Conservation (phyloP, 768 basidiomycete species). For the Suillus variegatus region DNA sequence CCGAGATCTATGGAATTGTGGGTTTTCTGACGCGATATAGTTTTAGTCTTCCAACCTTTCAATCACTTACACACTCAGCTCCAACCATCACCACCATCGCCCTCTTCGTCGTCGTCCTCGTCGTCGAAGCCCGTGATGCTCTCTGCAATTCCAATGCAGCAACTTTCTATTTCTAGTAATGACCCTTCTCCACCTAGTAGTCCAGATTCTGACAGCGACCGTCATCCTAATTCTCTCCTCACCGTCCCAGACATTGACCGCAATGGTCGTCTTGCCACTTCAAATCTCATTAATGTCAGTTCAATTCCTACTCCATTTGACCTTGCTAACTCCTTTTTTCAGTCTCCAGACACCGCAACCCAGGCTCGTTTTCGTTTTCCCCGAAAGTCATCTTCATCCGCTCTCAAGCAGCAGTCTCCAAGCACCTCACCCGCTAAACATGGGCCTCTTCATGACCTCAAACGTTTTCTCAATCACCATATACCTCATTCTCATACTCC, state of each 20-base stretch:
- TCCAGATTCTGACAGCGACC: neutral
- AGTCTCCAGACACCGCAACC: slow-evolving; percentile 8
- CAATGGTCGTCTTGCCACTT: slow-evolving; percentile 10
- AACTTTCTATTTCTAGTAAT: slow-evolving; percentile 17
- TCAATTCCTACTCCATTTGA: neutral
- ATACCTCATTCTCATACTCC: slow-evolving; percentile 56
- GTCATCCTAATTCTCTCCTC: neutral
- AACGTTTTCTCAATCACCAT: slow-evolving; percentile 93
- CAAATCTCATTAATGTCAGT: neutral
- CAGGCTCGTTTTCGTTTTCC: slow-evolving; percentile 31
- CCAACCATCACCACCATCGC: neutral
- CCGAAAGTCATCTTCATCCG: slow-evolving; percentile 26
- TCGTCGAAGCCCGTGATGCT: slow-evolving; percentile 29
- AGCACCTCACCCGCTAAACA: slow-evolving; percentile 35
- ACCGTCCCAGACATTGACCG: slow-evolving; percentile 10
- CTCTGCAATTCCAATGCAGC: slow-evolving; percentile 39
- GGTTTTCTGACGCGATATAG: slow-evolving; percentile 1
- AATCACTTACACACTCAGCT: neutral
- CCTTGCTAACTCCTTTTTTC: slow-evolving; percentile 14
- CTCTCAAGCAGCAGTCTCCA: slow-evolving; percentile 10
- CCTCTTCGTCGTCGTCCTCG: slow-evolving; percentile 12
- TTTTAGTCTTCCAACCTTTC: slow-evolving; percentile 8
- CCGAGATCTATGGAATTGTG: slow-evolving; percentile 5
- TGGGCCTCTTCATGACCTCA: slow-evolving; percentile 88
- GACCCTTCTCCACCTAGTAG: neutral